Conservation (phyloP, 495 filamentous ascomycete genomes). For the Aspergillus sparsus region DNA sequence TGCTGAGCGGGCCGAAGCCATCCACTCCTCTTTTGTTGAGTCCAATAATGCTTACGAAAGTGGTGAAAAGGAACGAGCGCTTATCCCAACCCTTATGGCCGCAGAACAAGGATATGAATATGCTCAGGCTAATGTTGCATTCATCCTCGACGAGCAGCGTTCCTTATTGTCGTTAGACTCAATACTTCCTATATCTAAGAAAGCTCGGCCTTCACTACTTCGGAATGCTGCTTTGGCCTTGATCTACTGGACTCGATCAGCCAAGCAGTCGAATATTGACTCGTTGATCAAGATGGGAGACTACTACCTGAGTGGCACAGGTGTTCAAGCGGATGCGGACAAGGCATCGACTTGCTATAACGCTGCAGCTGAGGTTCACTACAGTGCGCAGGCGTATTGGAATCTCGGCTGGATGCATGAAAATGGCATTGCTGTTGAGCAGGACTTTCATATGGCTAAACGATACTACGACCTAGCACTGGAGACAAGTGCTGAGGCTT, state of each 20-base stretch:
- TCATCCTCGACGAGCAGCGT: constrained; percentile 79
- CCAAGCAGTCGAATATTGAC: constrained; percentile 91
- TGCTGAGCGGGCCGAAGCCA: constrained; percentile 80
- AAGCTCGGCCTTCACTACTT: constrained; percentile 52
- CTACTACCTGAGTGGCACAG: constrained; percentile 84
- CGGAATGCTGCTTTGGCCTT: constrained; percentile 76
- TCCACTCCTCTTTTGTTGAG: constrained; percentile 83
- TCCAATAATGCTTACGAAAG: constrained; percentile 81
- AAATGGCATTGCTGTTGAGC: constrained; percentile 87
- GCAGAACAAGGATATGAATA: constrained; percentile 96
- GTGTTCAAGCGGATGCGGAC: constrained; percentile 67
- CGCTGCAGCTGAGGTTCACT: constrained; percentile 83
- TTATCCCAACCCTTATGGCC: constrained; percentile 85
- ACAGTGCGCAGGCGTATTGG: constrained; percentile 93
- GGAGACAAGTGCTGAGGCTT: constrained; percentile 88
- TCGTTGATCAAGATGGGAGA: constrained; percentile 97
- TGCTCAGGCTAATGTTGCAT: constrained; percentile 92
- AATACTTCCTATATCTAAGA: constrained; percentile 43
- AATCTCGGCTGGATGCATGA: constrained; percentile 99
- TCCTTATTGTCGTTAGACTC: constrained; percentile 57
- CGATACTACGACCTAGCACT: constrained; percentile 91
- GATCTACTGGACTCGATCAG: constrained; percentile 94
- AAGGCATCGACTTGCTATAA: constrained; percentile 94
- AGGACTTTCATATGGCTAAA: constrained; percentile 98
- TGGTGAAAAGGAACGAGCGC: constrained; percentile 82